Conservation (phyloP, 106 monocot genomes). For the Phalaenopsis aphrodite region DNA sequence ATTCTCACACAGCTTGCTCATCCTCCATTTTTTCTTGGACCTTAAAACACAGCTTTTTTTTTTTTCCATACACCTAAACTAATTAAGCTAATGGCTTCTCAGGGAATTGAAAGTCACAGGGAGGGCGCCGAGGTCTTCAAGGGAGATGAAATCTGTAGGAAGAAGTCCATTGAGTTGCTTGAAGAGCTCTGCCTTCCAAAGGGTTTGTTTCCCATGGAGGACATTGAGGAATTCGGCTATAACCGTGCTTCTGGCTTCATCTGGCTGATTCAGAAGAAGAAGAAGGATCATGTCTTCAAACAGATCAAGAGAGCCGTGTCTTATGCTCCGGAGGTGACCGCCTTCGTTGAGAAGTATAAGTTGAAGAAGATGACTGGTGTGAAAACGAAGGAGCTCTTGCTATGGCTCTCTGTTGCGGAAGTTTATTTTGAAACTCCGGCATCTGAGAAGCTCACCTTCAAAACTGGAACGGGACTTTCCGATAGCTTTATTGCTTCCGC, state of each 20-base stretch:
- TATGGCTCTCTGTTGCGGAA: constrained; percentile 20
- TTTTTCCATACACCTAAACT: background rate
- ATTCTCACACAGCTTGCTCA: background rate
- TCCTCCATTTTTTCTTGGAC: background rate
- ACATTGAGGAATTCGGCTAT: constrained; percentile 18
- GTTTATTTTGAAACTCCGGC: constrained; percentile 10
- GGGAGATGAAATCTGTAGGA: background rate
- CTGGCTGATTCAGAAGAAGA: constrained; percentile 19
- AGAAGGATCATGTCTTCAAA: constrained; percentile 12
- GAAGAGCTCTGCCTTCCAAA: constrained; percentile 15
- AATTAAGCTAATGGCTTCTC: constrained; percentile 14
- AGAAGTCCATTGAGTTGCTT: constrained; percentile 13
- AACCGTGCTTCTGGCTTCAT: constrained; percentile 14
- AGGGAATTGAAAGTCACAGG: background rate
- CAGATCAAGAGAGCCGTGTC: constrained; percentile 20
- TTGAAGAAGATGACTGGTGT: constrained; percentile 19
- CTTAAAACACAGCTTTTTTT: background rate
- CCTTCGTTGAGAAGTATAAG: constrained; percentile 13
- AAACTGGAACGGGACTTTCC: constrained; percentile 17
- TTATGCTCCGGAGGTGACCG: constrained; percentile 16
- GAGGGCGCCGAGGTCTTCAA: constrained; percentile 5
- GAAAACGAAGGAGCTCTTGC: constrained; percentile 13
- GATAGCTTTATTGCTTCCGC: constrained; percentile 12
- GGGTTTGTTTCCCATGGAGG: constrained; percentile 16
- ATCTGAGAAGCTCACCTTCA: constrained; percentile 15